Conservation (phyloP, 495 filamentous ascomycete genomes). For the Penicillium coffeae region DNA sequence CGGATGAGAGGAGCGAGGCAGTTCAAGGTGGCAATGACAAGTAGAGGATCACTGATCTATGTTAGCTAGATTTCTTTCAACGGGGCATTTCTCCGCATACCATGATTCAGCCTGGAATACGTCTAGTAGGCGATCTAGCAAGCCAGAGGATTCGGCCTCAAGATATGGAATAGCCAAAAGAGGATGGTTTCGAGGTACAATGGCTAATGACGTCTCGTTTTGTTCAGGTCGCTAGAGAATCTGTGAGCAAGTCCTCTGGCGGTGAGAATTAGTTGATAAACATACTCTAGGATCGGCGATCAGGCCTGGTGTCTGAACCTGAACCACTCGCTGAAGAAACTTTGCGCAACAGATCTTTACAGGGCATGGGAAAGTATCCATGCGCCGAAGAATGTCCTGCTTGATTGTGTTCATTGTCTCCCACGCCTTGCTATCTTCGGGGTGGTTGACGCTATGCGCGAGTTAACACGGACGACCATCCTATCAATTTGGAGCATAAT, state of each 20-base stretch:
- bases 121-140: constrained; percentile 84
- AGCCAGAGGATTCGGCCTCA: constrained; percentile 85
- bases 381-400: constrained; percentile 76
- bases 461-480: constrained; percentile 24
- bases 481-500: background rate
- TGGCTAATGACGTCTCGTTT: constrained; percentile 80
- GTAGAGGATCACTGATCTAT: constrained; percentile 68
- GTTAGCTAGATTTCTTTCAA: background rate
- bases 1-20: constrained; percentile 76
- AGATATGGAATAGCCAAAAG: constrained; percentile 71
- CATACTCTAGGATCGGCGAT: constrained; percentile 82
- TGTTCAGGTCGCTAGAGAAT: constrained; percentile 64
- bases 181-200: constrained; percentile 79
- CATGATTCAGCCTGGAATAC: constrained; percentile 80
- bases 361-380: constrained; percentile 74
- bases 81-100: constrained; percentile 41
- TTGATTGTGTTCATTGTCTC: constrained; percentile 87
- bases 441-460: constrained; percentile 69
- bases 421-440: constrained; percentile 75
- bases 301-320: constrained; percentile 80
- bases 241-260: constrained; percentile 17
- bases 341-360: constrained; percentile 94
- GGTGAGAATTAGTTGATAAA: constrained; percentile 8
- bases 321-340: constrained; percentile 88
- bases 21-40: constrained; percentile 90